phyloP scores from a whole-genome alignment of 78 protist genomes.

The Monocercomonoides exilis region DNA sequence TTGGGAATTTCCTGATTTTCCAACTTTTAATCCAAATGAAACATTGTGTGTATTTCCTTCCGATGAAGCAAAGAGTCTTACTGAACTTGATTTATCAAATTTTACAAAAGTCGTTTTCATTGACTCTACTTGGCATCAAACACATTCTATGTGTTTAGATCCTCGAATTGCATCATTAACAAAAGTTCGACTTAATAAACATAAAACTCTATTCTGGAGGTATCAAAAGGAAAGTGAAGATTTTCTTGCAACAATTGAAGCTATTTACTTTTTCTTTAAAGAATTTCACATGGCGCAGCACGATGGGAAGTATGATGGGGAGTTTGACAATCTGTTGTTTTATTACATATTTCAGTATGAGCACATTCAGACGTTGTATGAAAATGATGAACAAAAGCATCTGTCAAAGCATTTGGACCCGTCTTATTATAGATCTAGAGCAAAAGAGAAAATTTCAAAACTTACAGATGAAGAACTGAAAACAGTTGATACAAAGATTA shows the following conservation, averaged over 20 bases:
- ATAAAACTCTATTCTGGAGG: slow-evolving; percentile 21
- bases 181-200: not conserved
- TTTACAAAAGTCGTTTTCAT: slow-evolving; percentile 18
- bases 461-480: no score
- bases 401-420: not conserved
- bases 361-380: slow-evolving; percentile 5
- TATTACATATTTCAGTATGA: not conserved
- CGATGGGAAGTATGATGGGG: slow-evolving; percentile 8
- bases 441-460: no score
- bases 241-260: slow-evolving; percentile 23
- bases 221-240: not conserved
- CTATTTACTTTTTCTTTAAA: slow-evolving; percentile 20
- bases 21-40: slow-evolving; percentile 20
- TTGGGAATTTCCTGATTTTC: slow-evolving; percentile 10
- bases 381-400: not conserved
- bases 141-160: not conserved
- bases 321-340: slow-evolving; percentile 20
- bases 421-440: not conserved
- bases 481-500: no score
- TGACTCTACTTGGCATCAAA: slow-evolving; percentile 13
- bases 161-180: not conserved
- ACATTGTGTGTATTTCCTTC: slow-evolving; percentile 14
- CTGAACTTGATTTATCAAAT: not conserved
- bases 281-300: not conserved
- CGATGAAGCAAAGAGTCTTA: not conserved